Evolutionary conservation across 441 rosid genomes (phyloP).

Genomic region (Euphorbia celastroides): DNA sequence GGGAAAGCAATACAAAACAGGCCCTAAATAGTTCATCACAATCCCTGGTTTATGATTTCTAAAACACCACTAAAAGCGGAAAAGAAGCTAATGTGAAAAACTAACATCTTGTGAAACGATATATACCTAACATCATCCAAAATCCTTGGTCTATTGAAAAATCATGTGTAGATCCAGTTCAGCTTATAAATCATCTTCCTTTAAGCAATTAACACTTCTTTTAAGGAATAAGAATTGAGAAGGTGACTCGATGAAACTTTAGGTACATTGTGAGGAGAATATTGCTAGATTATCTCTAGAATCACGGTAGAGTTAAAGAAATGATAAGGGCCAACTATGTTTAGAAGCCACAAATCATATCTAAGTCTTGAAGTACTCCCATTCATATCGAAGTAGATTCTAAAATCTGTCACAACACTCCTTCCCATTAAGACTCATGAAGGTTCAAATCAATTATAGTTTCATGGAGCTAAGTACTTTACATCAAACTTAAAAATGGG

Average conservation of each 20-base stretch:
- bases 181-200: not conserved
- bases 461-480: not conserved
- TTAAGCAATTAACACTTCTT: not conserved
- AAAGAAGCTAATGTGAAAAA: not conserved
- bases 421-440: not conserved
- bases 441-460: not conserved
- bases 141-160: not conserved
- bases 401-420: not conserved
- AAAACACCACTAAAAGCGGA: not conserved
- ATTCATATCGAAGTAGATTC: constrained; percentile 2
- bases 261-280: not conserved
- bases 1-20: too few species aligned
- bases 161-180: not conserved
- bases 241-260: not conserved
- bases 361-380: not conserved
- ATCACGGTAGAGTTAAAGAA: not conserved
- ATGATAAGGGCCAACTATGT: not conserved
- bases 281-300: not conserved
- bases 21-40: not conserved
- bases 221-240: not conserved
- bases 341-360: not conserved
- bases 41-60: not conserved
- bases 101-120: not conserved
- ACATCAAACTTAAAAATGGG: constrained; percentile 5
- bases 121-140: not conserved